Evolutionary conservation across 176 grass and related monocot genomes (phyloP), one percentile per base, ranked within the genome.

Genomic region (Typha latifolia): DNA sequence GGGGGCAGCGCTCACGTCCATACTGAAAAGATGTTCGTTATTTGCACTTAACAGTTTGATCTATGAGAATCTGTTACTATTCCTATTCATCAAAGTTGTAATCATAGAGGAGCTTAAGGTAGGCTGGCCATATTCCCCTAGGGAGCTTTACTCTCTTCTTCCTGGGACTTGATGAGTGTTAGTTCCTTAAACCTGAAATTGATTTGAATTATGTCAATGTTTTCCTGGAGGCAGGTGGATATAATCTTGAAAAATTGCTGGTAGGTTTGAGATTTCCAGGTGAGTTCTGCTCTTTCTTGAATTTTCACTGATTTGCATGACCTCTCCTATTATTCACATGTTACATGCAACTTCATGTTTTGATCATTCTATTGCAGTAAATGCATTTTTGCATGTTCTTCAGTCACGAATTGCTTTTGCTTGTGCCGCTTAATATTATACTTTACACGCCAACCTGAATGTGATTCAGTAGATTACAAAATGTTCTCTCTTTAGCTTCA

Each of bases 41-140:
- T 79, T 79, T 66, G 81, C 84, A 85, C 78, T 87, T 43, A 81
- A 73, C 81, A 94, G 63, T 90, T 67, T 93, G 75, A 68, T 77
- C 76, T 99, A 67, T 87, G 82, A 90, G 86, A 83, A 80, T 79
- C 79, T 66, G 79, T 85, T 99, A 85, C 71, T 99, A 89, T 90
- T 84, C 75, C 23, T 82, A 80, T 84, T 71, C 84, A 76, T 68
- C 55, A 79, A 59, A 43, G 37, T 43, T 43, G 37, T 43, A 43
- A 43, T 43, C 84, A 84, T 74, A 84, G 71, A 77, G 62, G 79
- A 81, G 49, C 37, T n/a, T 87, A 85, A 91, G 89, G 89, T 91
- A 91, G 89, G 89, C 87, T 76, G 72, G 57, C 32, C 47, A 48
- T 67, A 68, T 64, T 72, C 37, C 5, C 31, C 49, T 16, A 64